Base-by-base conservation (phyloP, 371 early-diverging fungal species). In the Lichtheimia hyalospora region DNA sequence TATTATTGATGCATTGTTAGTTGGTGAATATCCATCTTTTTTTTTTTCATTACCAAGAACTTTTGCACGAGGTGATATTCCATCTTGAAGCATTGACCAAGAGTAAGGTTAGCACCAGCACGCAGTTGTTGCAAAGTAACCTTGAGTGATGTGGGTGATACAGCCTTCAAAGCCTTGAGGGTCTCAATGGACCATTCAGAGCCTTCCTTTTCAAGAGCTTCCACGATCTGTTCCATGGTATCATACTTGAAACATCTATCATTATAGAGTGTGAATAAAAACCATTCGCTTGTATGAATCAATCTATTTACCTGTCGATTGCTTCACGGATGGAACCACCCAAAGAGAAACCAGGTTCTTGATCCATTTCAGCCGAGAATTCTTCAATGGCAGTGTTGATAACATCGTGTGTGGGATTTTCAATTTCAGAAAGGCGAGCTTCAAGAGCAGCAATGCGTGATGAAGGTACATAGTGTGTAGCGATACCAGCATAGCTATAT, bases 401-500 rank as follows among this genome's bases (percentile, higher is more conserved):
- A n/a, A 90, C 89, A 13, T 89, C 91, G 40, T 88, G 74, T 44
- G 91, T 92, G 15, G 83, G 74, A 10, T 89, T 79, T 44, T 92
- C 92, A 25, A 96, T 70, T 64, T 94, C 96, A 54, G 88, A 71
- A 52, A 98, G 70, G 20, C 96, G 90, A 18, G 90, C 82, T 66
- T 95, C 89, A 56, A 98, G 82, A 7, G 87, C 77, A 5, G 88
- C 79, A 34, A 97, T 64, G 16, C 96, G 88, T 58, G 89, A 89
- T 3, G 92, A 86, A n/a, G 97, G 96, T 10, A 98, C 91, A 68
- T 86, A 98, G 73, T 98, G 98, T 7, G 98, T 96, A 12, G 96
- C 99, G 66, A 98, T 85, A 40, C 66, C 66, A 43, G 67, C 27
- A 28, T 62, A 62, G 50, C 63, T 62, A 57, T 23, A 57, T 14